Percentiles rank a stretch among this genome's conserved stretches.
Evolutionary conservation across 192 early-diverging fungal genomes (phyloP).

Genomic region (Podila horticola): DNA sequence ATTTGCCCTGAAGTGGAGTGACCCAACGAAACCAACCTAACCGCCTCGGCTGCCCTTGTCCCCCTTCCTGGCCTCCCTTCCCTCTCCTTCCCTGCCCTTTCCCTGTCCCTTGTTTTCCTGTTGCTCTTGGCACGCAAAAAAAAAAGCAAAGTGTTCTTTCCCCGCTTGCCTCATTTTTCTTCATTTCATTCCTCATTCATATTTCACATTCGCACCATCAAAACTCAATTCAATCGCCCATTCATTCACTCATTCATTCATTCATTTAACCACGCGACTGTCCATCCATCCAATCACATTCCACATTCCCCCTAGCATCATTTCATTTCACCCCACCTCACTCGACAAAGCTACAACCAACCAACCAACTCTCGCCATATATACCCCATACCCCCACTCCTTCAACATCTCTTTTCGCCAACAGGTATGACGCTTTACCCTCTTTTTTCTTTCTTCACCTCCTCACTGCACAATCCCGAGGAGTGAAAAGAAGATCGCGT

Average conservation of each 20-base stretch:
- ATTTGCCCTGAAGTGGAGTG: background rate
- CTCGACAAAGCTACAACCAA: background rate
- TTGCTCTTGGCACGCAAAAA: background rate
- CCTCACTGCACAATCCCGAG: background rate
- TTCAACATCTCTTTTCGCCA: background rate
- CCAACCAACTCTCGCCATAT: too few relatives aligned
- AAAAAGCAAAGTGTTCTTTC: background rate
- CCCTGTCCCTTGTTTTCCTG: background rate
- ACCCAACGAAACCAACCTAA: background rate
- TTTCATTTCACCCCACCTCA: too few relatives aligned
- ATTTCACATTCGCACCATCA: background rate
- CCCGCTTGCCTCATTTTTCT: background rate
- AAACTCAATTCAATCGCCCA: background rate
- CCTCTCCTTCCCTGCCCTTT: background rate
- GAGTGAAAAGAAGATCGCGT: too few relatives aligned
- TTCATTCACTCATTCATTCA: slow-evolving; percentile 1
- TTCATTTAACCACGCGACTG: background rate
- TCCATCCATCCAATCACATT: background rate
- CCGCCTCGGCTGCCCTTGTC: background rate
- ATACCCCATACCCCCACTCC: background rate
- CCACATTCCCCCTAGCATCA: too few relatives aligned
- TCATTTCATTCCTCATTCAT: background rate
- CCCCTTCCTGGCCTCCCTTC: background rate
- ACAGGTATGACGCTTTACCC: background rate
- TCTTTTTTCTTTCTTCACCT: background rate